Conservation (phyloP, 768 basidiomycete species). For the Lactarius vividus region DNA sequence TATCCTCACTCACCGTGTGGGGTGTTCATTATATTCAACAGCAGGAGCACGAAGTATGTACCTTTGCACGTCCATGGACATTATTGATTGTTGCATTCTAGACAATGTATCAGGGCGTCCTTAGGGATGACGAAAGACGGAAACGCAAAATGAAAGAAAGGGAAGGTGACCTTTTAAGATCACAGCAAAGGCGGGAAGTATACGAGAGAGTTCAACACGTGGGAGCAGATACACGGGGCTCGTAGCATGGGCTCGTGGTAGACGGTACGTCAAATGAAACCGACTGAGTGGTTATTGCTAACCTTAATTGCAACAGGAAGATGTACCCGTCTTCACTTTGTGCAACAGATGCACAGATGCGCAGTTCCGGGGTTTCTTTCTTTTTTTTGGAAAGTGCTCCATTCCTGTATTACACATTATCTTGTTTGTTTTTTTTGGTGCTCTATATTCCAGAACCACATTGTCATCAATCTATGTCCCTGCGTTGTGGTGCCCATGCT, state of each 20-base stretch:
- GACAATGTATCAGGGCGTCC: conserved; percentile 90
- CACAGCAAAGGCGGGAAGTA: conserved; percentile 57
- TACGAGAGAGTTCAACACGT: conserved; percentile 56
- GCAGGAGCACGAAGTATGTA: conserved; percentile 75
- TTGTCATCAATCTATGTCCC: no score
- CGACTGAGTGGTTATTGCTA: neutral
- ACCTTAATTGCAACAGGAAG: neutral
- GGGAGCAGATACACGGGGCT: neutral
- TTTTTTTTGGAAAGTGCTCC: no score
- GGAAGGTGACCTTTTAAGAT: conserved; percentile 59
- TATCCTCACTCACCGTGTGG: conserved; percentile 75
- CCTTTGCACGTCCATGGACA: neutral
- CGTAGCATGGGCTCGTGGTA: neutral
- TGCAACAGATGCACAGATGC: neutral
- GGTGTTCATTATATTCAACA: conserved; percentile 86
- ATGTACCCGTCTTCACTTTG: neutral
- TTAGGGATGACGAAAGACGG: conserved; percentile 83
- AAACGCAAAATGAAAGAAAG: conserved; percentile 66
- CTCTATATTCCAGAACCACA: no score
- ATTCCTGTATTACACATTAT: no score
- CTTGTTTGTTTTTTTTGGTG: no score
- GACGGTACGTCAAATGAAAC: neutral
- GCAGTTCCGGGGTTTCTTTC: no score
- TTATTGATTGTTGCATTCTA: conserved; percentile 34
- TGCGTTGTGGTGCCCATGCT: no score